A percentile compares a stretch with the other conserved stretches of the same genome.
phyloP scores from a whole-genome alignment of 352 stramenopile genomes.

The Blastocystis sp. region DNA sequence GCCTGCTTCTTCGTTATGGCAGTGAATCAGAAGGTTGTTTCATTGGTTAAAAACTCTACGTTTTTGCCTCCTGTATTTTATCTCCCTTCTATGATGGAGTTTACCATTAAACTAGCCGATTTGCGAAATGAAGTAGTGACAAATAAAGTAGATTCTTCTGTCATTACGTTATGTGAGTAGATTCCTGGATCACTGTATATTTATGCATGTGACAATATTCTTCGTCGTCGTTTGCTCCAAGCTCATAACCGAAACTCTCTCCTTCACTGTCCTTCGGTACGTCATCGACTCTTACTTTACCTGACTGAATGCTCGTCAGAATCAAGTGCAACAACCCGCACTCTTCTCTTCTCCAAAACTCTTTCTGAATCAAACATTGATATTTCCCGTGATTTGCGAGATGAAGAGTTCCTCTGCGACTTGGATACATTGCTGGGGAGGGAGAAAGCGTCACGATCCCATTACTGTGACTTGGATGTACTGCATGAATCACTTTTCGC shows the following conservation, averaged over 20 bases:
- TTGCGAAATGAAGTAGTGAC: neutral
- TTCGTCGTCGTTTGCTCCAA: neutral
- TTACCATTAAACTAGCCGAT: neutral
- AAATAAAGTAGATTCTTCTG: neutral
- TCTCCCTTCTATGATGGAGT: slow-evolving; percentile 45
- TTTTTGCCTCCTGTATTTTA: neutral
- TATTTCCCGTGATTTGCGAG: neutral
- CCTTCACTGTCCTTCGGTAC: neutral
- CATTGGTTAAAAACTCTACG: neutral
- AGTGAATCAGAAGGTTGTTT: neutral
- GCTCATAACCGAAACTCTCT: neutral
- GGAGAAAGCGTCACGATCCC: neutral
- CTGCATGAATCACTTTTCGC: neutral
- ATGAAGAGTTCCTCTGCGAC: neutral
- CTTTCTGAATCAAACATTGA: neutral
- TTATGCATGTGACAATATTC: neutral
- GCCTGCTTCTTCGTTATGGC: neutral
- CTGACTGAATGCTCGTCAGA: neutral
- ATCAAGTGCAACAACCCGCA: neutral
- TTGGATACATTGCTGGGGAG: neutral
- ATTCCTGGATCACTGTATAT: neutral
- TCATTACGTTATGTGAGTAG: neutral
- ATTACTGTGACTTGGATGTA: neutral
- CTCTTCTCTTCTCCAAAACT: neutral
- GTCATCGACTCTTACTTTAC: neutral